Percentiles rank a stretch among this genome's conserved stretches.
Evolutionary conservation across 495 filamentous ascomycete species (phyloP).

Genomic region (Penicillium arizonense): DNA sequence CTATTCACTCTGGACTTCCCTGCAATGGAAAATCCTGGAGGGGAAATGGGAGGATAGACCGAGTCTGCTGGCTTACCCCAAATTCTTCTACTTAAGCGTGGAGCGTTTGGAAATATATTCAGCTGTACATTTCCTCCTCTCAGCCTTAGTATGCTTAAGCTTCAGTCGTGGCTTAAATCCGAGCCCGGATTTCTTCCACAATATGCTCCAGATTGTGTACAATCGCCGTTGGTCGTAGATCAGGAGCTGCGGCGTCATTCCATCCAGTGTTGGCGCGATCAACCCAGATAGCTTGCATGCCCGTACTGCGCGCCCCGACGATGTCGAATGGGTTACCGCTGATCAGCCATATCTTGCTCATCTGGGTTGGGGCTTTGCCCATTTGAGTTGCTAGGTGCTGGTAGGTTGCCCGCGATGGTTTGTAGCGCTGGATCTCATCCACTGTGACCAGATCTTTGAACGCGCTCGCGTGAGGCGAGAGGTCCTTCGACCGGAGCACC

Average conservation of each 20-base stretch:
- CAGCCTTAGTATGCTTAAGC: not conserved
- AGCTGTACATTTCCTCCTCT: slow-evolving; percentile 36
- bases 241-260: slow-evolving; percentile 32
- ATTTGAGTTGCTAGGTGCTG: slow-evolving; percentile 53
- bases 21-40: slow-evolving; percentile 42
- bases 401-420: slow-evolving; percentile 68
- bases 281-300: slow-evolving; percentile 67
- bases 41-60: slow-evolving; percentile 51
- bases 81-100: slow-evolving; percentile 43
- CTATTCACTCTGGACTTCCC: slow-evolving; percentile 49
- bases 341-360: slow-evolving; percentile 66
- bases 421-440: slow-evolving; percentile 59
- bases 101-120: slow-evolving; percentile 53
- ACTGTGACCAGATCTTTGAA: slow-evolving; percentile 63
- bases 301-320: slow-evolving; percentile 42
- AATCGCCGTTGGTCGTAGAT: slow-evolving; percentile 28
- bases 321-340: slow-evolving; percentile 82
- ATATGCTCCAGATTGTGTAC: slow-evolving; percentile 31
- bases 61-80: slow-evolving; percentile 50
- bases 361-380: slow-evolving; percentile 42
- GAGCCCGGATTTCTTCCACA: slow-evolving; percentile 20
- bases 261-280: slow-evolving; percentile 53
- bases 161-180: not conserved
- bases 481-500: slow-evolving; percentile 52
- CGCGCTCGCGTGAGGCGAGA: slow-evolving; percentile 46